phyloP scores from a whole-genome alignment of 768 basidiomycete genomes.

The Nevesoporus exiguus region DNA sequence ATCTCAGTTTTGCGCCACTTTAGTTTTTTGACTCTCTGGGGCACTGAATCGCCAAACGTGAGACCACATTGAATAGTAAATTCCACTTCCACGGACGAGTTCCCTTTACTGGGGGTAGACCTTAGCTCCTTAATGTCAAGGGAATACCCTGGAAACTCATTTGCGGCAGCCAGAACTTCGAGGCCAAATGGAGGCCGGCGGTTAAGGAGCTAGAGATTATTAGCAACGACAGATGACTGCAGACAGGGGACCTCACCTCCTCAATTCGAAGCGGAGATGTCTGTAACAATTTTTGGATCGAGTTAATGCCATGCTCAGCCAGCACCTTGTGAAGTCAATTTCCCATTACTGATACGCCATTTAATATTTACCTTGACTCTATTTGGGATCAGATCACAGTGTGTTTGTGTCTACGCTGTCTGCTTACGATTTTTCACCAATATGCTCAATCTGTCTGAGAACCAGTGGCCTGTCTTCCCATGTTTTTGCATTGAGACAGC shows the following conservation, averaged over 20 bases:
- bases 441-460: conserved; percentile 82
- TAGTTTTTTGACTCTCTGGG: conserved; percentile 43
- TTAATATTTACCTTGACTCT: conserved; percentile 25
- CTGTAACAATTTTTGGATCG: conserved; percentile 52
- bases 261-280: conserved; percentile 64
- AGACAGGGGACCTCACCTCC: conserved; percentile 37
- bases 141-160: conserved; percentile 64
- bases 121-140: conserved; percentile 49
- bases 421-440: conserved; percentile 88
- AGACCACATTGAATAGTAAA: conserved; percentile 59
- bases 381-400: neutral
- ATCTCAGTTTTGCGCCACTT: conserved; percentile 49
- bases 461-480: conserved; percentile 91
- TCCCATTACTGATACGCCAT: neutral
- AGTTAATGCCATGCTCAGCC: conserved; percentile 66
- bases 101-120: conserved; percentile 41
- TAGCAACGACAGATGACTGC: neutral
- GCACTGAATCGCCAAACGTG: conserved; percentile 26
- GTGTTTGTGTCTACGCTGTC: neutral
- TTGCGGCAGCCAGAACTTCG: conserved; percentile 57
- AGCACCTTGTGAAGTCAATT: conserved; percentile 52
- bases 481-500: conserved; percentile 77
- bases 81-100: conserved; percentile 53
- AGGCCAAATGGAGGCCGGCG: conserved; percentile 72
- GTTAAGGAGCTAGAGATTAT: conserved; percentile 57